phyloP scores from a whole-genome alignment of 805 yeast species.

The Wickerhamomyces chaumierensis region DNA sequence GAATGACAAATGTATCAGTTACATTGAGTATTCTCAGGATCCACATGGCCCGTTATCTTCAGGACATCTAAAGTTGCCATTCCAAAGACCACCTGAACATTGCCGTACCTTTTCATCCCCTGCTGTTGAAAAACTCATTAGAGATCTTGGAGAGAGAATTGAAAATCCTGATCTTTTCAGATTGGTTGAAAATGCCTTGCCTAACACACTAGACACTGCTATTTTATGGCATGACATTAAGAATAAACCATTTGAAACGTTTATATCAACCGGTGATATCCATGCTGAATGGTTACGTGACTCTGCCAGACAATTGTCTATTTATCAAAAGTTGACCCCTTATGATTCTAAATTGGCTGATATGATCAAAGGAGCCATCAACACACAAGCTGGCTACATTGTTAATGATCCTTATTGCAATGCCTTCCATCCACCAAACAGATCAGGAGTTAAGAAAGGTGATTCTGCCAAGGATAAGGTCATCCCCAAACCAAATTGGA shows the following conservation, averaged over 20 bases:
- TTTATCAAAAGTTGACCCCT: conserved; percentile 52
- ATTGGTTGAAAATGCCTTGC: conserved; percentile 70
- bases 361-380: conserved; percentile 67
- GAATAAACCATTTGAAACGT: conserved; percentile 39
- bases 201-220: conserved; percentile 84
- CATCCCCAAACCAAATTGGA: conserved; percentile 59
- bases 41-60: conserved; percentile 44
- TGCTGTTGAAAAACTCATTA: conserved; percentile 50
- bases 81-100: conserved; percentile 58
- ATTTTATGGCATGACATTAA: conserved; percentile 52
- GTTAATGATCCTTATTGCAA: conserved; percentile 69
- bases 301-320: conserved; percentile 71
- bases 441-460: conserved; percentile 30
- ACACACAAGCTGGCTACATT: conserved; percentile 63
- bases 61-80: conserved; percentile 51
- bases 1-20: conserved; percentile 40
- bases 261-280: conserved; percentile 85
- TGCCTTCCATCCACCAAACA: conserved; percentile 79
- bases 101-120: conserved; percentile 66
- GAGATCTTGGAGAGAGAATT: conserved; percentile 37
- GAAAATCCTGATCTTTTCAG: conserved; percentile 58
- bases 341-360: conserved; percentile 37
- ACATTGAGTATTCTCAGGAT: conserved; percentile 44
- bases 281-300: conserved; percentile 92
- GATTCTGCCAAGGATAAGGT: conserved; percentile 53